Evolutionary conservation across 345 rosid species (phyloP).

Genomic region (Syzygium aromaticum): DNA sequence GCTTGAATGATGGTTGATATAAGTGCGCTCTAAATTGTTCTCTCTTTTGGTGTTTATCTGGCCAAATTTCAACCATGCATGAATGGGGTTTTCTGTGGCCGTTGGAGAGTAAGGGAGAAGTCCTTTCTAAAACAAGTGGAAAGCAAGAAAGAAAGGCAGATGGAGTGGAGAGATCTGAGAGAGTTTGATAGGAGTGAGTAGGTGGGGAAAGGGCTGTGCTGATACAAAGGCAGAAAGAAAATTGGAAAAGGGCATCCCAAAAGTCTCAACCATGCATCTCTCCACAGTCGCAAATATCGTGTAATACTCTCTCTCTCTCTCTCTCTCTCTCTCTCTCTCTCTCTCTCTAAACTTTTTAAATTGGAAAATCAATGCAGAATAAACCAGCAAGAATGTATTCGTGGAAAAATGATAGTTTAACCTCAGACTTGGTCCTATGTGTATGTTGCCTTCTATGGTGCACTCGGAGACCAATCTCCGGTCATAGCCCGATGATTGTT

Average conservation of each 20-base stretch:
- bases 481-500: neutral
- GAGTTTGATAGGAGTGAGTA: neutral
- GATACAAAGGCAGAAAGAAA: neutral
- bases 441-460: neutral
- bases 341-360: neutral
- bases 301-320: neutral
- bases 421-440: neutral
- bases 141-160: neutral
- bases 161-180: neutral
- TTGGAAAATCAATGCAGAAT: neutral
- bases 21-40: neutral
- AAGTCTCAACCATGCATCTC: neutral
- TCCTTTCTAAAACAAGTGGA: neutral
- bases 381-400: neutral
- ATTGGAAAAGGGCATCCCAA: neutral
- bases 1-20: neutral
- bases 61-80: neutral
- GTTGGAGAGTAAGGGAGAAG: neutral
- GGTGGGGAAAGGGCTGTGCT: neutral
- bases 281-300: neutral
- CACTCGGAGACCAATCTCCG: neutral
- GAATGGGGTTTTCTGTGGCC: neutral
- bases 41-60: neutral
- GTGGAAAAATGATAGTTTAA: neutral
- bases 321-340: too few relatives aligned